These are phyloP conservation scores for Coriaria nepalensis DNA, from an alignment of 306 rosid genomes.

Conservation along the genomic window DNA sequence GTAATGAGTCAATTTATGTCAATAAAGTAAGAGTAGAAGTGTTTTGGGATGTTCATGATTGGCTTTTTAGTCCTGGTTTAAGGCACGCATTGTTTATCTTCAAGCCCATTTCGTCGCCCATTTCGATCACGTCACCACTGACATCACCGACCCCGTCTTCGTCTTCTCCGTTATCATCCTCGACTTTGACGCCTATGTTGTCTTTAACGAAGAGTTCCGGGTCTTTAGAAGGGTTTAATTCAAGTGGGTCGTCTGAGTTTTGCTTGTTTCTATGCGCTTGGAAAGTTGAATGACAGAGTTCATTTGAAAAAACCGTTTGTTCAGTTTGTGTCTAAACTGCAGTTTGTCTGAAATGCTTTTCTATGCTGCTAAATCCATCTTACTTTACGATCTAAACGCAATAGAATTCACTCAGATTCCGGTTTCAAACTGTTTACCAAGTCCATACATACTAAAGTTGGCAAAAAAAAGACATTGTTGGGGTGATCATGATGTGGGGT, in stretches of 20 bases:
- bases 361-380: too few relatives aligned
- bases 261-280: constrained; percentile 84
- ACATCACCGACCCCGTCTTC: constrained; percentile 28
- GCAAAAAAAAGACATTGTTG: too few relatives aligned
- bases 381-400: too few relatives aligned
- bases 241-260: constrained; percentile 64
- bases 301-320: too few relatives aligned
- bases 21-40: constrained; percentile 66
- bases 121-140: constrained; percentile 22
- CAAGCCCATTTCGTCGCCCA: constrained; percentile 49
- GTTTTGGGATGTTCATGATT: constrained; percentile 88
- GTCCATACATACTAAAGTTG: too few relatives aligned
- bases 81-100: constrained; percentile 77
- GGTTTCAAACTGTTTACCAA: too few relatives aligned
- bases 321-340: too few relatives aligned
- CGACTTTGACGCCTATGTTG: constrained; percentile 37
- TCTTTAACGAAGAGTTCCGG: constrained; percentile 36
- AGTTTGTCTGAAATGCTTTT: too few relatives aligned
- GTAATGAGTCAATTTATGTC: constrained; percentile 63
- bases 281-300: constrained; percentile 47
- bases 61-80: constrained; percentile 81
- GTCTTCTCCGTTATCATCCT: constrained; percentile 21
- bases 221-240: constrained; percentile 40
- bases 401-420: too few relatives aligned
- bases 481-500: constrained; percentile 11